Conservation (phyloP, 345 rosid genomes). For the Excoecaria cochinchinensis region DNA sequence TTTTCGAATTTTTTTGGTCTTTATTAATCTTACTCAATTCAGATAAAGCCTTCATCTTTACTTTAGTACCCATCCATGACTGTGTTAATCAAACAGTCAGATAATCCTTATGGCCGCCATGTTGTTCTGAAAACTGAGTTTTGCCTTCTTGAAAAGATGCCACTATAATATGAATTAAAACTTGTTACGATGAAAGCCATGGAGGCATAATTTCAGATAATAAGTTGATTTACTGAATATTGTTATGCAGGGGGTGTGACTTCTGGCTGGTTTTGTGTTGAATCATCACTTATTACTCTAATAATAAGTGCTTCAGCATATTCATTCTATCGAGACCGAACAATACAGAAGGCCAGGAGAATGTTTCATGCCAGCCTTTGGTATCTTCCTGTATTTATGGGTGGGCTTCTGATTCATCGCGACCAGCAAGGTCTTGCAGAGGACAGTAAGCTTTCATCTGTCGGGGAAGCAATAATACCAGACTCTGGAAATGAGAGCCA, state of each 20-base stretch:
- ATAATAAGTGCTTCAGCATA: constrained; percentile 78
- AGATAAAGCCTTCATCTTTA: too few species aligned
- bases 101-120: background rate
- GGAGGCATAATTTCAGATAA: background rate
- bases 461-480: constrained; percentile 8
- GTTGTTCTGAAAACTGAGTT: background rate
- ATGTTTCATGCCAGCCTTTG: constrained; percentile 88
- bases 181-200: background rate
- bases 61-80: too few species aligned
- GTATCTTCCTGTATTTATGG: constrained; percentile 89
- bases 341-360: constrained; percentile 62
- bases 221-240: background rate
- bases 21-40: too few species aligned
- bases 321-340: constrained; percentile 71
- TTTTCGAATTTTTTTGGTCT: too few species aligned
- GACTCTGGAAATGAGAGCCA: constrained; percentile 22
- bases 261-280: constrained; percentile 77
- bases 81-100: too few species aligned
- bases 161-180: background rate
- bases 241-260: constrained; percentile 70
- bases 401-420: constrained; percentile 76
- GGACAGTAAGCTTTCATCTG: constrained; percentile 26
- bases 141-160: background rate
- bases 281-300: constrained; percentile 64
- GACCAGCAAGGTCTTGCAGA: constrained; percentile 33